These are phyloP conservation scores for Zalerion maritima DNA, from an alignment of 495 filamentous ascomycete species.

Conservation along the genomic window DNA sequence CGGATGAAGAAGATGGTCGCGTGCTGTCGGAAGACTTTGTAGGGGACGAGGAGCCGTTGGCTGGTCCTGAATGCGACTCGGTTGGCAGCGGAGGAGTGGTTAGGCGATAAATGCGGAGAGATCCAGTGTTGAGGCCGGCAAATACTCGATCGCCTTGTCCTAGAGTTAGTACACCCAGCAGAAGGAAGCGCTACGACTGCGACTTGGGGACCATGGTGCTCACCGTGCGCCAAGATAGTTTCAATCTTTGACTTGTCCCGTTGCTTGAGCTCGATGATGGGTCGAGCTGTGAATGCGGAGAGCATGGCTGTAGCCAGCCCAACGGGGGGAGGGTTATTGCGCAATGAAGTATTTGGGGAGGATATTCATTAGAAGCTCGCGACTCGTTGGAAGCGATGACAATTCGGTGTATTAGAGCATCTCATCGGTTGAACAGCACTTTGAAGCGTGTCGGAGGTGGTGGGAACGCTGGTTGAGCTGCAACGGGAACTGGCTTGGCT, in stretches of 20 bases:
- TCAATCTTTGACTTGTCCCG: conserved; percentile 95
- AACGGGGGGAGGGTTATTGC: conserved; percentile 5
- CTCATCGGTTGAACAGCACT: no score
- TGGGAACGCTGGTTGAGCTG: conserved; percentile 2
- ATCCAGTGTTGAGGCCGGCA: conserved; percentile 80
- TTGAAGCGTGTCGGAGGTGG: conserved; percentile 10
- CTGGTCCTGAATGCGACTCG: conserved; percentile 2
- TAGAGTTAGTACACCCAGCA: background rate
- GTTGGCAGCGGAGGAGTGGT: conserved; percentile 37
- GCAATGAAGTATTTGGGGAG: no score
- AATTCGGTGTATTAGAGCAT: no score
- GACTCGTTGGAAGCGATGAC: no score
- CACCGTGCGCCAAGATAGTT: conserved; percentile 79
- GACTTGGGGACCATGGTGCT: conserved; percentile 4
- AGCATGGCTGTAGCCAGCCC: conserved; percentile 53
- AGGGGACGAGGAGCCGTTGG: conserved; percentile 6
- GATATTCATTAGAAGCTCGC: no score
- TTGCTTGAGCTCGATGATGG: conserved; percentile 88
- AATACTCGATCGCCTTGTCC: conserved; percentile 69
- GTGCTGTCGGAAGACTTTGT: conserved; percentile 12
- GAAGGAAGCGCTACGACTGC: background rate
- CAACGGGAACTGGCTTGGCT: no score
- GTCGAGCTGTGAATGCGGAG: conserved; percentile 91
- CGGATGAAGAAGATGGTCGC: background rate
- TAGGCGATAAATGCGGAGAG: conserved; percentile 78